Percentiles rank a stretch among this genome's conserved stretches.
phyloP scores from a whole-genome alignment of 2,329 filamentous ascomycete species.

The Fusarium nisikadoi region DNA sequence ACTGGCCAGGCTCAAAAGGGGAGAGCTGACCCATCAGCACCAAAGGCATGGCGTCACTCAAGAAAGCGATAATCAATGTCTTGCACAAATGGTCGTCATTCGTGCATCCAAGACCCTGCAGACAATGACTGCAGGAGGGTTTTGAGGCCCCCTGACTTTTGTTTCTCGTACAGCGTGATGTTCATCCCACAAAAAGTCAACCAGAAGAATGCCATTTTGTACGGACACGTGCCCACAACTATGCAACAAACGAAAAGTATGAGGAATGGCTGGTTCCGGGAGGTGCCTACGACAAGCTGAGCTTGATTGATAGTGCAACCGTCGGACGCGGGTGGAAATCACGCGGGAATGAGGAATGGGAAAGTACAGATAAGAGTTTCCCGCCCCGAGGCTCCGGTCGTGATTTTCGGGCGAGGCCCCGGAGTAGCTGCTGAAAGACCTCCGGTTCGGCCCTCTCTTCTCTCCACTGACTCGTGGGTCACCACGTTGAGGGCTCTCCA shows the following conservation, averaged over 20 bases:
- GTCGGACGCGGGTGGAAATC: conserved; percentile 24
- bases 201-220: not conserved
- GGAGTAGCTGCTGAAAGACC: conserved; percentile 28
- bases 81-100: conserved; percentile 22
- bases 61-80: conserved; percentile 29
- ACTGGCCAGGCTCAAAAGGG: conserved; percentile 21
- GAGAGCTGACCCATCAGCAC: conserved; percentile 22
- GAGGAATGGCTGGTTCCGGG: conserved; percentile 10
- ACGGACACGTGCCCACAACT: conserved; percentile 20
- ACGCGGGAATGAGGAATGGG: not conserved
- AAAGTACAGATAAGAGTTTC: conserved; percentile 35
- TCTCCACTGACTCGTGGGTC: conserved; percentile 28
- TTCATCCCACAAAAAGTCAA: not conserved
- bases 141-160: conserved; percentile 29
- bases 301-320: conserved; percentile 12
- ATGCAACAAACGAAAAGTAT: conserved; percentile 6
- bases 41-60: conserved; percentile 33
- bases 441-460: conserved; percentile 29
- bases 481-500: not conserved
- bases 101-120: conserved; percentile 29
- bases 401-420: conserved; percentile 28
- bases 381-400: conserved; percentile 20
- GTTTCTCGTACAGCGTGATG: conserved; percentile 19
- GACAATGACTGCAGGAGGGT: conserved; percentile 23
- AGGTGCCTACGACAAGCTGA: not conserved